A percentile compares a stretch with the other conserved stretches of the same genome.
Evolutionary conservation across 1,284 basidiomycete genomes (phyloP).

Genomic region (Bondarzewia mesenterica): DNA sequence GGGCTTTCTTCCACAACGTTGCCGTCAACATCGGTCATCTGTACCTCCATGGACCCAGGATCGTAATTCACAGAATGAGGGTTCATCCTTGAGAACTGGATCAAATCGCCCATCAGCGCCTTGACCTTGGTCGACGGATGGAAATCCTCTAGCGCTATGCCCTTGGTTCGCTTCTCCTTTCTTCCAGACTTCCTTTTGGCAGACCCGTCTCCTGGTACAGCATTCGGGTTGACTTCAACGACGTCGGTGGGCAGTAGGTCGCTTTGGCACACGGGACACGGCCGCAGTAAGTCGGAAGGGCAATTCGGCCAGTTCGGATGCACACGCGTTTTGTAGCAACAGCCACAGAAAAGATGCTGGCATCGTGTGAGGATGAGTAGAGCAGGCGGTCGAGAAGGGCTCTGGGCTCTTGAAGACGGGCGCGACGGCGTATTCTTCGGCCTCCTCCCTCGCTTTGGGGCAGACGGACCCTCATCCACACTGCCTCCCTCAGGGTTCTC

Average conservation of each 20-base stretch:
- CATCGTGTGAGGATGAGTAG: conserved; percentile 81
- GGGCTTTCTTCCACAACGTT: conserved; percentile 59
- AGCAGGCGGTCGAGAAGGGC: conserved; percentile 47
- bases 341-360: conserved; percentile 85
- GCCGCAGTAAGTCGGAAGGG: conserved; percentile 43
- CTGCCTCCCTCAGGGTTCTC: conserved; percentile 39
- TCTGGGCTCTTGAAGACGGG: conserved; percentile 48
- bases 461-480: conserved; percentile 41
- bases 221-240: conserved; percentile 64
- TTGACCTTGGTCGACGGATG: conserved; percentile 83
- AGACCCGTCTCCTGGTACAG: conserved; percentile 27
- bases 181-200: conserved; percentile 58
- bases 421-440: conserved; percentile 46
- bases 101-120: conserved; percentile 67
- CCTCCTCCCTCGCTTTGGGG: conserved; percentile 57
- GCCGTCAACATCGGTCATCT: conserved; percentile 69
- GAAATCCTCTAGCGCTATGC: conserved; percentile 47
- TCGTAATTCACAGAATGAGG: conserved; percentile 84
- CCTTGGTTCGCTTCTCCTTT: conserved; percentile 65
- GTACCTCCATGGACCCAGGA: conserved; percentile 57
- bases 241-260: conserved; percentile 60
- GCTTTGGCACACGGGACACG: conserved; percentile 71
- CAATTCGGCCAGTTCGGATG: conserved; percentile 78
- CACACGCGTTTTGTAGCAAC: conserved; percentile 71
- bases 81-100: conserved; percentile 71